phyloP scores from a whole-genome alignment of 108 stramenopile genomes.

The Mediolabrus comicus region DNA sequence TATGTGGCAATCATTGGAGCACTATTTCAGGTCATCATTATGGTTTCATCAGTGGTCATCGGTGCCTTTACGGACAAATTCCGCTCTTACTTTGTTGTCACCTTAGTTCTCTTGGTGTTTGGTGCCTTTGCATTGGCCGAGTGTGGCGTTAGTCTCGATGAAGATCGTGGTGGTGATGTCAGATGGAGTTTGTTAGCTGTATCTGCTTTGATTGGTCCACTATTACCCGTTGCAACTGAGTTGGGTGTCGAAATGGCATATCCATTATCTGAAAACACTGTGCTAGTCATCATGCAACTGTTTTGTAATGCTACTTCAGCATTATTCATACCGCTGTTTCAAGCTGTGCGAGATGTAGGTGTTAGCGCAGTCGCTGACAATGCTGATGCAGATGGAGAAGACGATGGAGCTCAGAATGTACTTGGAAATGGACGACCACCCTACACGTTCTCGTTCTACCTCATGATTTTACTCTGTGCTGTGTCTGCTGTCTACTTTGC shows the following conservation, averaged over 20 bases:
- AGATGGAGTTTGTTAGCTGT: slow-evolving; percentile 72
- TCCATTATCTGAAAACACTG: slow-evolving; percentile 84
- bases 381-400: slow-evolving; percentile 3
- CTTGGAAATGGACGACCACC: slow-evolving; percentile 58
- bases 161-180: slow-evolving; percentile 61
- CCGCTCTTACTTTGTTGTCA: slow-evolving; percentile 78
- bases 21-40: slow-evolving; percentile 78
- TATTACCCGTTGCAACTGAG: slow-evolving; percentile 84
- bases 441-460: slow-evolving; percentile 84
- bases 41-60: slow-evolving; percentile 81
- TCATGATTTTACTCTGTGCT: slow-evolving; percentile 77
- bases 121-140: slow-evolving; percentile 84
- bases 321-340: slow-evolving; percentile 84
- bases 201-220: slow-evolving; percentile 77
- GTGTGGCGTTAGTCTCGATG: slow-evolving; percentile 83
- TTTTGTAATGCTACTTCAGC: slow-evolving; percentile 83
- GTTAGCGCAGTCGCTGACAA: slow-evolving; percentile 11
- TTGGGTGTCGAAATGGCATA: slow-evolving; percentile 84
- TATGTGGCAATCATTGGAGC: slow-evolving; percentile 83
- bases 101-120: slow-evolving; percentile 65
- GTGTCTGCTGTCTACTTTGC: slow-evolving; percentile 81
- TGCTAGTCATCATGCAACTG: slow-evolving; percentile 84
- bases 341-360: slow-evolving; percentile 71
- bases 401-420: slow-evolving; percentile 48
- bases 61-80: slow-evolving; percentile 76